Evolutionary conservation across 306 rosid genomes (phyloP).

Genomic region (Cicer chorassanicum): DNA sequence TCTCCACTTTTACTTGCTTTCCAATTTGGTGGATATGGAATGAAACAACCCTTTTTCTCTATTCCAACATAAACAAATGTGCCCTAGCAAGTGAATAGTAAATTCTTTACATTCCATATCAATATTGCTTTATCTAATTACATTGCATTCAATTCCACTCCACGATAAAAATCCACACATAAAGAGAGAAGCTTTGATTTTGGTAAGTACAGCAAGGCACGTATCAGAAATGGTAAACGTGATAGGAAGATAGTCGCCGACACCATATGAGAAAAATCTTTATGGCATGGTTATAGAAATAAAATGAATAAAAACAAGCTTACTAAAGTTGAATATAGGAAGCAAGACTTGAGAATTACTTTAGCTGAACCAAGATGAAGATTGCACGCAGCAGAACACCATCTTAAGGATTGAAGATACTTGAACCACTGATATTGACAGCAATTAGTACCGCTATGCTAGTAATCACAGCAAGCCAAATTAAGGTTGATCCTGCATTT

Average conservation of each 20-base stretch:
- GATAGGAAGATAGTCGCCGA: not conserved
- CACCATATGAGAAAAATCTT: not conserved
- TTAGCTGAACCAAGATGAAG: constrained; percentile 43
- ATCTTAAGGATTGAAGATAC: constrained; percentile 85
- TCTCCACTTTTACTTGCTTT: not conserved
- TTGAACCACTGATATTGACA: constrained; percentile 75
- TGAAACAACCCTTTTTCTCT: not conserved
- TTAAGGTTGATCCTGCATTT: constrained; percentile 70
- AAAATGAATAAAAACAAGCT: constrained; percentile 14
- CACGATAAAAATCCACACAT: not conserved
- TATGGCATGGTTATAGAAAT: not conserved
- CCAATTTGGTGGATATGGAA: not conserved
- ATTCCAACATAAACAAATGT: not conserved
- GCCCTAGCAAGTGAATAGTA: not conserved
- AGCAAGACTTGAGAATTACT: constrained; percentile 47
- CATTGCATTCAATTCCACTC: not conserved
- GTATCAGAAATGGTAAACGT: not conserved
- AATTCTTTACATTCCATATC: not conserved
- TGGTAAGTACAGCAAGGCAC: not conserved
- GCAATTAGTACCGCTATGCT: constrained; percentile 74
- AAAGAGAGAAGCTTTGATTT: not conserved
- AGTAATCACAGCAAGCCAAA: constrained; percentile 89
- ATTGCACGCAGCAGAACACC: constrained; percentile 42
- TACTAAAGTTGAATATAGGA: constrained; percentile 13
- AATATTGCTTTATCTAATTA: not conserved